Percentiles rank a stretch among this genome's conserved stretches.
Conservation (phyloP, 2,329 filamentous ascomycete genomes). For the Fusarium tricinctum region DNA sequence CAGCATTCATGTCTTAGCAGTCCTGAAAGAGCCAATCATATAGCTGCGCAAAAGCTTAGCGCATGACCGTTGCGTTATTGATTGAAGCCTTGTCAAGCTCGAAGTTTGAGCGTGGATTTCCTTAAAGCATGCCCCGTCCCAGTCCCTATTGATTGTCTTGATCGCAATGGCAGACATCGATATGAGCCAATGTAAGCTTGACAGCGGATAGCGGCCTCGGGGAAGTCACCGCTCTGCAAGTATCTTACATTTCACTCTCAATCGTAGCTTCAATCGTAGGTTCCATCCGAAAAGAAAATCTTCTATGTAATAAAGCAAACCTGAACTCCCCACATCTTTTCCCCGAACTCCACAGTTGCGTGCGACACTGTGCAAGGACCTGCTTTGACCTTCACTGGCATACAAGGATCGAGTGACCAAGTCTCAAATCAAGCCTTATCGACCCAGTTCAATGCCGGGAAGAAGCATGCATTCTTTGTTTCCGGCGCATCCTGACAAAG, state of each 20-base stretch:
- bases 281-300: slow-evolving; percentile 34
- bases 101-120: not conserved
- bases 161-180: not conserved
- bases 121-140: not conserved
- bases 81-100: slow-evolving; percentile 8
- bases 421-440: slow-evolving; percentile 34
- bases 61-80: slow-evolving; percentile 7
- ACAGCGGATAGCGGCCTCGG: slow-evolving; percentile 10
- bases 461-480: slow-evolving; percentile 46
- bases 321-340: slow-evolving; percentile 26
- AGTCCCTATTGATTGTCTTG: not conserved
- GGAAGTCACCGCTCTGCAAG: slow-evolving; percentile 8
- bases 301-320: slow-evolving; percentile 9
- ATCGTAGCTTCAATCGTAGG: slow-evolving; percentile 19
- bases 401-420: slow-evolving; percentile 29
- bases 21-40: slow-evolving; percentile 23
- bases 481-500: slow-evolving; percentile 23
- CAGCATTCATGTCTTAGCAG: slow-evolving; percentile 22
- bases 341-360: slow-evolving; percentile 29
- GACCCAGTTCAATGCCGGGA: slow-evolving; percentile 45
- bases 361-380: slow-evolving; percentile 30
- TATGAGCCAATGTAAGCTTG: not conserved
- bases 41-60: slow-evolving; percentile 23
- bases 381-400: slow-evolving; percentile 24
- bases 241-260: not conserved